A percentile compares a stretch with the other conserved stretches of the same genome.
These are phyloP conservation scores for Torulaspora gathmanii DNA, from an alignment of 805 yeast genomes.

Conservation along the genomic window DNA sequence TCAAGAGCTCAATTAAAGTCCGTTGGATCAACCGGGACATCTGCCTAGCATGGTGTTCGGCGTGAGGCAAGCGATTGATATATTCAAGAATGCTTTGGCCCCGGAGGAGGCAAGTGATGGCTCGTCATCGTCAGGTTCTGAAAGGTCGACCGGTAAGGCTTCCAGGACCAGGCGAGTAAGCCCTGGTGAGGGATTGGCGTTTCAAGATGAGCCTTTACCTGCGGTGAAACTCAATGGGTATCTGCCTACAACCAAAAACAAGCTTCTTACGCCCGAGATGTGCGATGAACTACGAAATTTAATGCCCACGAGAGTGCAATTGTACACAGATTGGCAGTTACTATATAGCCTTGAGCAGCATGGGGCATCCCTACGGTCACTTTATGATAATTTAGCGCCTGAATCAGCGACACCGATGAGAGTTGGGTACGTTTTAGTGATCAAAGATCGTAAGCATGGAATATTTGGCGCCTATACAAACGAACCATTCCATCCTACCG, in stretches of 20 bases:
- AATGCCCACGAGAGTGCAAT: conserved; percentile 73
- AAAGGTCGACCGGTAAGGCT: background rate
- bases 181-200: background rate
- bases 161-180: conserved; percentile 1
- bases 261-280: conserved; percentile 53
- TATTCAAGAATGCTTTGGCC: conserved; percentile 15
- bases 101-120: conserved; percentile 2
- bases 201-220: conserved; percentile 42
- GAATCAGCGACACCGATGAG: conserved; percentile 40
- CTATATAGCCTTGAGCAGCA: conserved; percentile 85
- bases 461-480: conserved; percentile 77
- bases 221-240: conserved; percentile 61
- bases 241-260: conserved; percentile 49
- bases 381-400: conserved; percentile 57
- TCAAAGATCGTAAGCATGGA: conserved; percentile 59
- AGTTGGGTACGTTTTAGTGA: conserved; percentile 68
- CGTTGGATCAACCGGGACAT: background rate
- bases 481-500: conserved; percentile 67
- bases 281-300: conserved; percentile 71
- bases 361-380: conserved; percentile 79
- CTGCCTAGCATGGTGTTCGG: conserved; percentile 12
- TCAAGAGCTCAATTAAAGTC: background rate
- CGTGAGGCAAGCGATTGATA: conserved; percentile 19
- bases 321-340: conserved; percentile 71
- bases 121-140: conserved; percentile 8